Conservation (phyloP, 2,329 filamentous ascomycete species). For the Fusarium nisikadoi region DNA sequence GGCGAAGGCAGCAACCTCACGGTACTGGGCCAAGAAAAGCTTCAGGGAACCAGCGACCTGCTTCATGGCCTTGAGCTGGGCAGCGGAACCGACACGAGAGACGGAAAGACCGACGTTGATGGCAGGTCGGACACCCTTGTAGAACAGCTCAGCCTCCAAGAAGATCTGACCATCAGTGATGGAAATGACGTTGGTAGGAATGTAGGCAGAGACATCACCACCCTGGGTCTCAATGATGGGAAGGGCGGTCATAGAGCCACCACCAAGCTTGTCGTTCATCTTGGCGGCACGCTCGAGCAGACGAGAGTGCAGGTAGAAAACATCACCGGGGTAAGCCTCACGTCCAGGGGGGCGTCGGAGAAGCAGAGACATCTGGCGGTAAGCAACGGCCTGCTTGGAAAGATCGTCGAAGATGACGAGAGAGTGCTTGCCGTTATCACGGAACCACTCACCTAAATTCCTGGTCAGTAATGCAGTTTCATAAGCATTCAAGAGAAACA, state of each 20-base stretch:
- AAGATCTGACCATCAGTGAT: conserved; percentile 99
- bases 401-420: conserved; percentile 95
- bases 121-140: conserved; percentile 99
- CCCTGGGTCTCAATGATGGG: conserved; percentile 99
- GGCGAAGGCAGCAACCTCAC: conserved; percentile 99
- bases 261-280: conserved; percentile 95
- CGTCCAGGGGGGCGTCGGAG: conserved; percentile 97
- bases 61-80: conserved; percentile 99
- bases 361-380: conserved; percentile 98
- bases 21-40: conserved; percentile 99
- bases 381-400: conserved; percentile 96
- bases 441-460: conserved; percentile 73
- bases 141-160: conserved; percentile 99
- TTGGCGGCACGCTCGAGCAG: conserved; percentile 99
- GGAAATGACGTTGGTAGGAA: conserved; percentile 99
- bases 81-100: conserved; percentile 99
- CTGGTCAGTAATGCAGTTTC: not conserved
- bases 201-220: conserved; percentile 99
- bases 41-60: conserved; percentile 99
- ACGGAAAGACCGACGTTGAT: conserved; percentile 99
- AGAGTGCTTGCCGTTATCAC: conserved; percentile 88
- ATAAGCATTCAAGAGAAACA: not conserved
- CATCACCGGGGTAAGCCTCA: conserved; percentile 99
- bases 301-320: conserved; percentile 99
- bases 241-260: conserved; percentile 96